phyloP scores from a whole-genome alignment of 1,139 yeast species.

The Saccharomyces hybrid region DNA sequence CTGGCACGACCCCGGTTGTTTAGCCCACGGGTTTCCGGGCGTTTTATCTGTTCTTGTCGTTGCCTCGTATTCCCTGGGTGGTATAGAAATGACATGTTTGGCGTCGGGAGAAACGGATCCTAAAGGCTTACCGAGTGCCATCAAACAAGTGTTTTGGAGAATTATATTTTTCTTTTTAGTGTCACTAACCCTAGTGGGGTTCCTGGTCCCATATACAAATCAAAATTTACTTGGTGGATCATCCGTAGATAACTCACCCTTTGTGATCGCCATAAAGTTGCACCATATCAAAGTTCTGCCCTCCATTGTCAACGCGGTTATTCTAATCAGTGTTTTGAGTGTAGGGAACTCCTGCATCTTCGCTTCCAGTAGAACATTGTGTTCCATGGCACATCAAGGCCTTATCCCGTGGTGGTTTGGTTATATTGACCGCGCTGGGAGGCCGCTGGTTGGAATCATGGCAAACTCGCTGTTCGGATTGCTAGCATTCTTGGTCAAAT shows the following conservation, averaged over 20 bases:
- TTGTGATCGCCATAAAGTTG: slow-evolving; percentile 55
- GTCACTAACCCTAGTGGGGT: slow-evolving; percentile 53
- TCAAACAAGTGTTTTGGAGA: slow-evolving; percentile 69
- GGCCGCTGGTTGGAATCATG: slow-evolving; percentile 52
- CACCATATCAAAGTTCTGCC: slow-evolving; percentile 56
- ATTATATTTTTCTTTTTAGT: slow-evolving; percentile 56
- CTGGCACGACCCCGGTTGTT: slow-evolving; percentile 65
- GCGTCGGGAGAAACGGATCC: slow-evolving; percentile 84
- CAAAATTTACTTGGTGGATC: slow-evolving; percentile 42
- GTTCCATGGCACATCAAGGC: slow-evolving; percentile 74
- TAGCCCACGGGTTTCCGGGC: slow-evolving; percentile 66
- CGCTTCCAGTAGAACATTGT: slow-evolving; percentile 75
- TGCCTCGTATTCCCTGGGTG: slow-evolving; percentile 79
- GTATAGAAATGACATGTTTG: slow-evolving; percentile 72
- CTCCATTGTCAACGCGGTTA: slow-evolving; percentile 65
- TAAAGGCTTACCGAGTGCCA: slow-evolving; percentile 56
- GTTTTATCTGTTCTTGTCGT: slow-evolving; percentile 72
- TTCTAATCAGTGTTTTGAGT: slow-evolving; percentile 58
- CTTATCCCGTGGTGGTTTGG: slow-evolving; percentile 69
- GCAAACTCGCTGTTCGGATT: slow-evolving; percentile 74
- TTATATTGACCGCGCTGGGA: slow-evolving; percentile 52
- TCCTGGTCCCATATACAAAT: slow-evolving; percentile 59
- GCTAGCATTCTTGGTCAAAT: slow-evolving; percentile 68
- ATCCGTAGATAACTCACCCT: slow-evolving; percentile 48
- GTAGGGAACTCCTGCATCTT: slow-evolving; percentile 73